phyloP scores from a whole-genome alignment of 805 yeast species.

The Wickerhamiella spandovensis region DNA sequence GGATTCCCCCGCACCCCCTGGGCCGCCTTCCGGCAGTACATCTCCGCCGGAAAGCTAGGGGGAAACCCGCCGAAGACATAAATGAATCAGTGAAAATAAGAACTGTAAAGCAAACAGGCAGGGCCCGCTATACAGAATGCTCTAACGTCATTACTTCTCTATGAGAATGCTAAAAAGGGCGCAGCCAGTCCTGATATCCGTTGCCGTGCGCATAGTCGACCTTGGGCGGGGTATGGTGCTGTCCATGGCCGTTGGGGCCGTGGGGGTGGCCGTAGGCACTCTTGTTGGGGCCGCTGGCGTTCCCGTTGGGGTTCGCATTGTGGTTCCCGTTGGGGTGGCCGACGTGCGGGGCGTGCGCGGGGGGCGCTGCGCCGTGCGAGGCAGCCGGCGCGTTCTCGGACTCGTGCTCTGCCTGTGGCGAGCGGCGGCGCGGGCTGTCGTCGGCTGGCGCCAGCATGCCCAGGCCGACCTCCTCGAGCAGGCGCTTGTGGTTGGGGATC shows the following conservation, averaged over 20 bases:
- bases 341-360: no score
- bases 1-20: no score
- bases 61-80: no score
- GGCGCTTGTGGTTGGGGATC: conserved; percentile 61
- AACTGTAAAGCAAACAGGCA: no score
- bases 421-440: background rate
- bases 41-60: no score
- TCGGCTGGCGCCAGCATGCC: conserved; percentile 1
- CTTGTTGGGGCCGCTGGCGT: no score
- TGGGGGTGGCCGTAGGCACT: background rate
- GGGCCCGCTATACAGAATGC: background rate
- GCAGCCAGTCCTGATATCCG: conserved; percentile 9
- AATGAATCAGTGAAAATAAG: no score
- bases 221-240: background rate
- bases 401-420: background rate
- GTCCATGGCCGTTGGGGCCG: background rate
- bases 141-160: background rate
- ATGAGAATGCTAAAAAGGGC: conserved; percentile 3
- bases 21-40: no score
- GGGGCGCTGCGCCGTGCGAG: no score
- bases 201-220: background rate
- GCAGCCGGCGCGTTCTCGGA: background rate
- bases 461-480: conserved; percentile 87
- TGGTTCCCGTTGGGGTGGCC: no score
- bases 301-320: no score